Percentiles rank a stretch among this genome's conserved stretches.
These are phyloP conservation scores for Paradendryphiella salina DNA, from an alignment of 2,329 filamentous ascomycete species.

Conservation along the genomic window DNA sequence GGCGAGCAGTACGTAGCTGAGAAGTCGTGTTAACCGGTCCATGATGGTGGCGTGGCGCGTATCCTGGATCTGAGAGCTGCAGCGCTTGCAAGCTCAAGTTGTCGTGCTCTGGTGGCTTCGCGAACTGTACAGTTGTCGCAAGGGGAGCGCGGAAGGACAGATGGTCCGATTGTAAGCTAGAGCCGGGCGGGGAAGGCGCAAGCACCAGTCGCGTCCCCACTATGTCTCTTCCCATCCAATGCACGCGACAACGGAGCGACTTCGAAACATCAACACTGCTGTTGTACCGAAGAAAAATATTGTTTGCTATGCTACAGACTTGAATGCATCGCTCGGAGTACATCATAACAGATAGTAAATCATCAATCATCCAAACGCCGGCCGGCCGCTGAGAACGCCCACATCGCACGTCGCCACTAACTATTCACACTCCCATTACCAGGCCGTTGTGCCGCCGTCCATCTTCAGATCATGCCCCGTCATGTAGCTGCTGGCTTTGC, in stretches of 20 bases:
- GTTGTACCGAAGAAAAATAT: not conserved
- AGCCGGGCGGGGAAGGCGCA: constrained; percentile 13
- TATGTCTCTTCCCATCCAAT: not conserved
- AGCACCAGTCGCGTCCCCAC: not conserved
- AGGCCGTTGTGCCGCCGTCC: constrained; percentile 43
- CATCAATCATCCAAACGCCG: not conserved
- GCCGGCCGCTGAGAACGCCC: constrained; percentile 3
- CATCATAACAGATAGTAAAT: not conserved
- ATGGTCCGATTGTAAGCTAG: constrained; percentile 34
- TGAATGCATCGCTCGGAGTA: not conserved
- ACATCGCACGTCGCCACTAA: not conserved
- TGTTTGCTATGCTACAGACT: not conserved
- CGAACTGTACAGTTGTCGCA: constrained; percentile 28
- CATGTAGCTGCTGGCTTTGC: constrained; percentile 45
- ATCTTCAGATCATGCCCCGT: constrained; percentile 42
- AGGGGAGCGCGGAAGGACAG: constrained; percentile 38
- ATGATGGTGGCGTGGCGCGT: constrained; percentile 29
- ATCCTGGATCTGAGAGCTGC: constrained; percentile 19
- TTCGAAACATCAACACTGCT: too few relatives aligned
- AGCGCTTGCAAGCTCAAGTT: constrained; percentile 14
- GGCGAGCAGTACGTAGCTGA: constrained; percentile 43
- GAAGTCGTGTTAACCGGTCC: constrained; percentile 42
- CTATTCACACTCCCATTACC: constrained; percentile 21
- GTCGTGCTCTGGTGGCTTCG: constrained; percentile 26
- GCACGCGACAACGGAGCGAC: not conserved